Conservation (phyloP, 148 eudicot genomes). For the Suaeda aralocaspica region DNA sequence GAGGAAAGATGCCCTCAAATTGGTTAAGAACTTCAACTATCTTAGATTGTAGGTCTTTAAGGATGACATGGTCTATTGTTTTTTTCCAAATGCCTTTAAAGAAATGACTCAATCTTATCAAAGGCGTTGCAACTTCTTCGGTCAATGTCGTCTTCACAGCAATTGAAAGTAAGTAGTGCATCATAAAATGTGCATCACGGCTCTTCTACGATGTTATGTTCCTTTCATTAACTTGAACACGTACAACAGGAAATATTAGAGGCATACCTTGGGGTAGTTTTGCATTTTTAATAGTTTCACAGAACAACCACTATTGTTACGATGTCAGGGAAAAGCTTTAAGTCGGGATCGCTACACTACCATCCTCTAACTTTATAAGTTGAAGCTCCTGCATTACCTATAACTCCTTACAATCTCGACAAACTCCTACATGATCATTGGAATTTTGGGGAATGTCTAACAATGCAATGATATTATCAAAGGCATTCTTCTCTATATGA, state of each 20-base stretch:
- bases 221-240: too few species aligned
- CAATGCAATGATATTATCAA: background rate
- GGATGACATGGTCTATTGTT: too few species aligned
- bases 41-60: background rate
- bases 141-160: too few species aligned
- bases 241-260: too few species aligned
- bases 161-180: too few species aligned
- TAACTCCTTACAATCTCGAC: too few species aligned
- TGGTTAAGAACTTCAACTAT: background rate
- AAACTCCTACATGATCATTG: slow-evolving; percentile 15
- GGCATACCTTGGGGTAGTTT: slow-evolving; percentile 6
- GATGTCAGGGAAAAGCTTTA: background rate
- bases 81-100: too few species aligned
- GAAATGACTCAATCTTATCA: too few species aligned
- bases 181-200: too few species aligned
- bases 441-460: background rate
- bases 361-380: background rate
- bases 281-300: background rate
- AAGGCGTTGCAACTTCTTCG: too few species aligned
- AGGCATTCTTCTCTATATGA: background rate
- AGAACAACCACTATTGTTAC: background rate
- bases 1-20: background rate
- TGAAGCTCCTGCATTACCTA: background rate
- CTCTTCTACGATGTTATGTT: too few species aligned
- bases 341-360: background rate